Evolutionary conservation across 345 rosid genomes (phyloP), one percentile per base, ranked within the genome.

Genomic region (Gossypium ekmanianum): DNA sequence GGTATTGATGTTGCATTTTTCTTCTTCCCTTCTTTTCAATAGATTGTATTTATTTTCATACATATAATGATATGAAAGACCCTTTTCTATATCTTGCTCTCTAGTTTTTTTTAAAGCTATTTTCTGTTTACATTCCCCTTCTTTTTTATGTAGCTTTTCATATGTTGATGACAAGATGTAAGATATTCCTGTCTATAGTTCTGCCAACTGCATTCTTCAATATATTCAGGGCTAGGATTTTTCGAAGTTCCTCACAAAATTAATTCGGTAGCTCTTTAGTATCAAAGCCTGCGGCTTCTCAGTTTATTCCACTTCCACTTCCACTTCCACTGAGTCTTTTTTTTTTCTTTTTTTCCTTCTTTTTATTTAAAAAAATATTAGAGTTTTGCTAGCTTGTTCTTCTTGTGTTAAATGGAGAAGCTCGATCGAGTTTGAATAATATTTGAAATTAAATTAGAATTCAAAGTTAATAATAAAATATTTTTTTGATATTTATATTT

Each of bases 1-100:
- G 39, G 72, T 27, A 34, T 34, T 34, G 71, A 54, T 76, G 65
- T 66, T 79, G 56, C 56, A 78, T 66, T 76, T 48, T 34, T 57
- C 70, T 71, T 72, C 73, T 71, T 72, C 73, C 68, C 62, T 52
- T 27, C 63, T 68, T 63, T 70, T 14, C 34, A 50, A 20, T 58
- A 58, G 14, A 27, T 59, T 66, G 58, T 68, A 68, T 68, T 58
- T 51, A 27, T 51, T 27, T 51, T 51, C 59, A 50, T 27, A 27
- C 45, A 17, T 67, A 50, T 69, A 69, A 68, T 54, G 13, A 69
- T 50, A 69, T 69, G 18, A 51, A 41, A 69, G 61, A 51, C 39
- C 44, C 9, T 51, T 27, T 48, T 8, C 27, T 22, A 64, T 2
- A 12, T 24, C 72, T 65, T 24, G 72, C 34, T 48, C 8, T 11